phyloP scores from a whole-genome alignment of 139 green algal genomes.

The Chlamydomonas schloesseri region DNA sequence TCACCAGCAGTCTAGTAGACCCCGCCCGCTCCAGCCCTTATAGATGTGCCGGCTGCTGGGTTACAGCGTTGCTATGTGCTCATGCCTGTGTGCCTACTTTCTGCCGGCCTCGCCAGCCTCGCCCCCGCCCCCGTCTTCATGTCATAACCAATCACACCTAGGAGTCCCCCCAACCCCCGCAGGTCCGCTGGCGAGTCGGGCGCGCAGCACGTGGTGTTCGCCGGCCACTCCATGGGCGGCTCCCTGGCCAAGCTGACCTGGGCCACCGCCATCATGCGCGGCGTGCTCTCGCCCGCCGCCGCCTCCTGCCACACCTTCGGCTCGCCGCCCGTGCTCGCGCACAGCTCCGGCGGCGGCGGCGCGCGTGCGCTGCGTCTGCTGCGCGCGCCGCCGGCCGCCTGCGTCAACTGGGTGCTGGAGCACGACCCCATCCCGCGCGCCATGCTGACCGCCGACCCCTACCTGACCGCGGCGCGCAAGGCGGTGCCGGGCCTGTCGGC shows the following conservation, averaged over 20 bases:
- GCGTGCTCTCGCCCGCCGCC: constrained; percentile 8
- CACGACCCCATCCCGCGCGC: constrained; percentile 76
- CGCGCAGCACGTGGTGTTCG: constrained; percentile 47
- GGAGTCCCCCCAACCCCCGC: too few species aligned
- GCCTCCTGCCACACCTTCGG: constrained; percentile 68
- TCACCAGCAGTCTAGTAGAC: too few species aligned
- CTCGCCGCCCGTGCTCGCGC: constrained; percentile 72
- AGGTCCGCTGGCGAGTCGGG: constrained; percentile 36
- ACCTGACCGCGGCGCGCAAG: constrained; percentile 56
- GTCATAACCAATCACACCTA: too few species aligned
- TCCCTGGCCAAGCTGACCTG: constrained; percentile 66
- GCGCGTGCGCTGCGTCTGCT: constrained; percentile 48
- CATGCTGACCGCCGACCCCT: constrained; percentile 73
- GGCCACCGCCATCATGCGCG: constrained; percentile 28
- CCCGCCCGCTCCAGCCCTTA: too few species aligned
- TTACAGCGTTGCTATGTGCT: too few species aligned
- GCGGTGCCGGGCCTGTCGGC: constrained; percentile 8
- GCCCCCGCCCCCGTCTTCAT: too few species aligned
- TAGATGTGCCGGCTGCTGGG: too few species aligned
- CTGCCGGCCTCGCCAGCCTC: too few species aligned
- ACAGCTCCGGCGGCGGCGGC: constrained; percentile 54
- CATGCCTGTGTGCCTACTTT: too few species aligned
- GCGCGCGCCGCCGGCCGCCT: background rate
- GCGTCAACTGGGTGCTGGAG: constrained; percentile 75
- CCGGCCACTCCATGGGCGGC: constrained; percentile 74